These are phyloP conservation scores for Lasiosphaeriaceae sp. DNA, from an alignment of 495 filamentous ascomycete genomes.

Conservation along the genomic window DNA sequence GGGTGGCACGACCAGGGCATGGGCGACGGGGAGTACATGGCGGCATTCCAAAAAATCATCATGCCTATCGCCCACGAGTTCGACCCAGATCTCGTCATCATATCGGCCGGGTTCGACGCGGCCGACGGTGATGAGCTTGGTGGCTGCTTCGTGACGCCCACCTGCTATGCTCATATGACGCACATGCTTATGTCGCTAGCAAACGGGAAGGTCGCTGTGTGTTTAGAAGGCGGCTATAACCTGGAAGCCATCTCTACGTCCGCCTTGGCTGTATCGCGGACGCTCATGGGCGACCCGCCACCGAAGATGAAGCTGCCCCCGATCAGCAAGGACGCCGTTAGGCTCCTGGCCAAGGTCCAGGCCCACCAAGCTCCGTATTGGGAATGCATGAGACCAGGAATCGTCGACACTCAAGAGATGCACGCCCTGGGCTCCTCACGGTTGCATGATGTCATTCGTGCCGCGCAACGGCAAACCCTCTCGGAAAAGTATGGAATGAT, in stretches of 20 bases:
- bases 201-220: constrained; percentile 83
- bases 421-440: constrained; percentile 27
- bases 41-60: constrained; percentile 92
- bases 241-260: constrained; percentile 87
- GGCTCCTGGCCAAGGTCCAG: constrained; percentile 48
- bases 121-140: constrained; percentile 89
- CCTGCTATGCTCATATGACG: constrained; percentile 97
- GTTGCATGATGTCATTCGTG: constrained; percentile 66
- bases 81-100: constrained; percentile 89
- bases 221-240: constrained; percentile 95
- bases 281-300: constrained; percentile 91
- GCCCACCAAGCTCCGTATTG: constrained; percentile 54
- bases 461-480: constrained; percentile 65
- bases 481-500: constrained; percentile 70
- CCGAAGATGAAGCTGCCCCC: constrained; percentile 55
- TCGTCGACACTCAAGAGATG: constrained; percentile 42
- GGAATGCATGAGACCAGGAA: constrained; percentile 55
- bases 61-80: constrained; percentile 96
- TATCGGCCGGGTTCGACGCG: constrained; percentile 95
- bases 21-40: constrained; percentile 96
- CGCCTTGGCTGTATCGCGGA: constrained; percentile 84
- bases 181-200: constrained; percentile 98
- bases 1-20: constrained; percentile 89
- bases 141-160: constrained; percentile 83
- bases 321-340: constrained; percentile 47